A percentile compares a stretch with the other conserved stretches of the same genome.
These are phyloP conservation scores for Jatropha multifida DNA, from an alignment of 441 rosid species.

Conservation along the genomic window DNA sequence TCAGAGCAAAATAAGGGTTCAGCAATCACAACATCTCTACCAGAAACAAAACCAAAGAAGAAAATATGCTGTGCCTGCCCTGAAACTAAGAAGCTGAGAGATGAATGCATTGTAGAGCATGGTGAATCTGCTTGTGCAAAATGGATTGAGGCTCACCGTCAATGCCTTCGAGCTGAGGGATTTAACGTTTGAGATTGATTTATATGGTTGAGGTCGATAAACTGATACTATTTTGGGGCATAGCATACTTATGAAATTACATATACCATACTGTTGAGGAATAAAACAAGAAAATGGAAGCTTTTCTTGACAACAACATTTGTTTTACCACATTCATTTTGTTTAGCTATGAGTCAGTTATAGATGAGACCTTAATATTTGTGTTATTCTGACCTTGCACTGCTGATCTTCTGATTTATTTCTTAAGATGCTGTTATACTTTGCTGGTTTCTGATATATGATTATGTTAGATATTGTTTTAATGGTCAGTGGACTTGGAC, in stretches of 20 bases:
- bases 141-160: slow-evolving; percentile 91
- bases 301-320: slow-evolving; percentile 12
- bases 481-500: not conserved
- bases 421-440: no score
- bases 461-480: no score
- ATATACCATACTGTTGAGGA: slow-evolving; percentile 11
- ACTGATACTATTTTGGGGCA: slow-evolving; percentile 25
- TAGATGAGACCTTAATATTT: not conserved
- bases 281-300: slow-evolving; percentile 25
- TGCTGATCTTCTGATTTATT: not conserved
- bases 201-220: slow-evolving; percentile 22
- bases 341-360: not conserved
- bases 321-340: slow-evolving; percentile 5
- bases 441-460: not conserved
- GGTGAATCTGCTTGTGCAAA: slow-evolving; percentile 85
- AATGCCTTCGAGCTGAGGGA: slow-evolving; percentile 88
- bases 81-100: slow-evolving; percentile 85
- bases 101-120: slow-evolving; percentile 84
- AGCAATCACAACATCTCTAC: slow-evolving; percentile 22
- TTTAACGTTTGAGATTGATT: slow-evolving; percentile 59
- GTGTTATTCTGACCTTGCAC: not conserved
- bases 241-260: slow-evolving; percentile 16
- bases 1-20: slow-evolving; percentile 45
- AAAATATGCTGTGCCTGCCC: slow-evolving; percentile 97
- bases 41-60: slow-evolving; percentile 79